Conservation (phyloP, 768 basidiomycete genomes). For the Gautieria morchelliformis region DNA sequence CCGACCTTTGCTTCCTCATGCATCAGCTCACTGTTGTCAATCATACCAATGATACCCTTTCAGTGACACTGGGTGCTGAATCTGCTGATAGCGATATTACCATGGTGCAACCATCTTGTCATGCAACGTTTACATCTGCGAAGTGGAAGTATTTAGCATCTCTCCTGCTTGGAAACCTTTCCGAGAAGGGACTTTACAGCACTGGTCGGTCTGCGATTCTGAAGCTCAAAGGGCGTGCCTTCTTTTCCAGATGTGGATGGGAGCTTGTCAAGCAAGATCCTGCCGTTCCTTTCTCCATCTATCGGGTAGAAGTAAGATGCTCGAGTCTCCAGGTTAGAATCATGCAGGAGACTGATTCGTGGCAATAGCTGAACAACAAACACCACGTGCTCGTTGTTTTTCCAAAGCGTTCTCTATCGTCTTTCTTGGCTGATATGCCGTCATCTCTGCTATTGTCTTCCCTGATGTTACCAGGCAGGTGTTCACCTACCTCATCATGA, state of each 20-base stretch:
- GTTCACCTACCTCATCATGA: conserved; percentile 11
- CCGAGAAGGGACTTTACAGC: neutral
- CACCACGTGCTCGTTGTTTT: conserved; percentile 45
- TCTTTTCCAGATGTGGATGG: neutral
- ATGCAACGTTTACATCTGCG: neutral
- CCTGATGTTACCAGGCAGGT: conserved; percentile 66
- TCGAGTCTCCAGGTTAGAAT: neutral
- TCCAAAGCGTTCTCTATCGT: conserved; percentile 45
- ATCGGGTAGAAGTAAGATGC: neutral
- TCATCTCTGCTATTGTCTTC: conserved; percentile 61
- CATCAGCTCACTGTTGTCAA: conserved; percentile 2
- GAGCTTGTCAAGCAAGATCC: neutral
- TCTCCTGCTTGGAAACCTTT: neutral
- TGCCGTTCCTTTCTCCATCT: neutral
- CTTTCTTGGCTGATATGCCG: conserved; percentile 54
- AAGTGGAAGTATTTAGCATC: neutral
- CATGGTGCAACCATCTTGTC: neutral
- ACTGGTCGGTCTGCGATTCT: neutral
- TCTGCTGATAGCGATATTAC: neutral
- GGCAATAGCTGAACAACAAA: conserved; percentile 33
- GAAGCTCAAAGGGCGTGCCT: neutral
- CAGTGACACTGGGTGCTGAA: neutral
- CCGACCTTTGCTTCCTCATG: neutral
- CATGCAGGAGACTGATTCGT: neutral
- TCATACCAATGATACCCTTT: neutral